Evolutionary conservation across 1,139 yeast genomes (phyloP).

Genomic region (Lodderomyces jiufengensis): DNA sequence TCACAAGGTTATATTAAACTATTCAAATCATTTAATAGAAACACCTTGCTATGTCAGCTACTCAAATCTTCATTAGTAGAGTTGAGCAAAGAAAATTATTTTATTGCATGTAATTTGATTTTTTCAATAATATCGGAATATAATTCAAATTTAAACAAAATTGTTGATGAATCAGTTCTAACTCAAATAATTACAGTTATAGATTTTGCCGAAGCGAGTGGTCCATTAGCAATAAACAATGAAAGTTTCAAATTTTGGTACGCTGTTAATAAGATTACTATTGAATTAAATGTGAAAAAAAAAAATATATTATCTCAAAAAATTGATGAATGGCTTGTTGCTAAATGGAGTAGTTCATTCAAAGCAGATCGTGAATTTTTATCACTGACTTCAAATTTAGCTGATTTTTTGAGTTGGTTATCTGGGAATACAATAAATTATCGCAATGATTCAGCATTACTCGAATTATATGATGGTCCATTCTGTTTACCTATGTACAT

Average conservation of each 20-base stretch:
- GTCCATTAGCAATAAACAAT: conserved; percentile 47
- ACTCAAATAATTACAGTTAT: conserved; percentile 47
- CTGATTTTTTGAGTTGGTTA: neutral
- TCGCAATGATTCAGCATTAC: neutral
- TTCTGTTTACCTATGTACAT: neutral
- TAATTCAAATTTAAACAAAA: conserved; percentile 13
- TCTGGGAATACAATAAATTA: neutral
- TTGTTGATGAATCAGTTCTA: conserved; percentile 35
- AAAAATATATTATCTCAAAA: conserved; percentile 17
- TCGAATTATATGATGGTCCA: neutral
- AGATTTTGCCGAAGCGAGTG: conserved; percentile 55
- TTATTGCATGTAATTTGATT: conserved; percentile 22
- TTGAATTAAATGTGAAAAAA: conserved; percentile 24
- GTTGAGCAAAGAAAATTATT: conserved; percentile 29
- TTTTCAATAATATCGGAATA: conserved; percentile 14
- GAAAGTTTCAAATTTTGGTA: conserved; percentile 57
- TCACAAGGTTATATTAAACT: neutral
- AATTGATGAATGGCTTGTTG: conserved; percentile 46
- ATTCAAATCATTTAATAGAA: neutral
- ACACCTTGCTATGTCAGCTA: conserved; percentile 14
- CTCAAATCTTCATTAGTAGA: conserved; percentile 45
- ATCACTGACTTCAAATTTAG: neutral
- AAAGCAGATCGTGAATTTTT: neutral
- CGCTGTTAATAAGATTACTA: conserved; percentile 33
- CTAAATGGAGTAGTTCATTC: conserved; percentile 33